phyloP scores from a whole-genome alignment of 306 rosid genomes.

The Corylus americana region DNA sequence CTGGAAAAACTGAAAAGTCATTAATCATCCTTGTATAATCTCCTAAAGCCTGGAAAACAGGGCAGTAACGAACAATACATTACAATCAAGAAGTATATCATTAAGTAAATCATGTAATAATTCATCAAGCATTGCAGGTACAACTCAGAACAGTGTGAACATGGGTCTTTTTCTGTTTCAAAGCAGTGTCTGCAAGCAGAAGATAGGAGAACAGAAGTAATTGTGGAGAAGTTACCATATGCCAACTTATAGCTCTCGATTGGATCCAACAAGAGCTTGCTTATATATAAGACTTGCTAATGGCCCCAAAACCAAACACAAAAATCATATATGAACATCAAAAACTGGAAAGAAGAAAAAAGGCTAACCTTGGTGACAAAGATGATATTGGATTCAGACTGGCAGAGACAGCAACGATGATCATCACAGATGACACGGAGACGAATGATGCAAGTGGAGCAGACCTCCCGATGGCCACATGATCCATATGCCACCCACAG shows the following conservation, averaged over 20 bases:
- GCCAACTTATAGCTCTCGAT: background rate
- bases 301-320: background rate
- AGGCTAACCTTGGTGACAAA: conserved; percentile 77
- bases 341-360: background rate
- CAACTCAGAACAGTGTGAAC: background rate
- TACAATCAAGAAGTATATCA: background rate
- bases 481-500: conserved; percentile 98
- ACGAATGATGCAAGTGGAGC: conserved; percentile 93
- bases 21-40: conserved; percentile 52
- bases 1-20: conserved; percentile 53
- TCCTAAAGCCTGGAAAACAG: conserved; percentile 49
- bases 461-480: conserved; percentile 88
- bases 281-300: background rate
- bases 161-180: background rate
- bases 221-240: background rate
- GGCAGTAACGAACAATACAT: background rate
- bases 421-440: conserved; percentile 95
- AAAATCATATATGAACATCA: background rate
- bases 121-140: background rate
- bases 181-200: background rate
- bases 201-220: background rate
- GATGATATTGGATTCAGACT: conserved; percentile 59
- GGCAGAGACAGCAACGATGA: conserved; percentile 89
- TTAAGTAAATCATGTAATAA: background rate
- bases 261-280: background rate